Evolutionary conservation across 305 asterid species (phyloP).

Genomic region (Solanum chacoense): DNA sequence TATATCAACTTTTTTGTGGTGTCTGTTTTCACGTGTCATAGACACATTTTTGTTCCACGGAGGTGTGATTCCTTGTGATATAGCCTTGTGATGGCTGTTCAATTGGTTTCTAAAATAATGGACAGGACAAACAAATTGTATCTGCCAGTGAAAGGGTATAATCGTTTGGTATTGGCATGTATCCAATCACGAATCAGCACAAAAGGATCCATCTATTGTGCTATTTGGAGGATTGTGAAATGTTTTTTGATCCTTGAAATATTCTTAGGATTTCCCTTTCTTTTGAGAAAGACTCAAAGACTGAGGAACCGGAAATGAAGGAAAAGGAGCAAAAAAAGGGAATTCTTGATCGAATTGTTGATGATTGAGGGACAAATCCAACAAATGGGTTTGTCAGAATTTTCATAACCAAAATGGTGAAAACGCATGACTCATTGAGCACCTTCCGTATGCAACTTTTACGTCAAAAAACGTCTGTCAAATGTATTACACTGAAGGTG

Average conservation of each 20-base stretch:
- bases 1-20: not conserved
- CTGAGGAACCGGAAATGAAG: not conserved
- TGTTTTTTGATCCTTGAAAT: not conserved
- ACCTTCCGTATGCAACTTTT: not conserved
- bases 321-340: not conserved
- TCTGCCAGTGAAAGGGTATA: not conserved
- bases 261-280: not conserved
- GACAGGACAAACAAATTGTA: not conserved
- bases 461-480: not conserved
- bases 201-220: not conserved
- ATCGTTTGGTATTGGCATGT: not conserved
- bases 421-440: not conserved
- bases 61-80: not conserved
- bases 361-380: not conserved
- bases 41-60: not conserved
- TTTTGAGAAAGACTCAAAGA: not conserved
- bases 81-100: not conserved
- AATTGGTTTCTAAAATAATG: not conserved
- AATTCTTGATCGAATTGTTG: not conserved
- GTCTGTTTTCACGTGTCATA: not conserved
- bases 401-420: not conserved
- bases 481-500: not conserved
- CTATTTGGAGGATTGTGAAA: not conserved
- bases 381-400: not conserved
- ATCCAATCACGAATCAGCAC: not conserved